Evolutionary conservation across 2,329 filamentous ascomycete genomes (phyloP), one percentile per base, ranked within the genome.

Genomic region (Leptodontidium sp.): DNA sequence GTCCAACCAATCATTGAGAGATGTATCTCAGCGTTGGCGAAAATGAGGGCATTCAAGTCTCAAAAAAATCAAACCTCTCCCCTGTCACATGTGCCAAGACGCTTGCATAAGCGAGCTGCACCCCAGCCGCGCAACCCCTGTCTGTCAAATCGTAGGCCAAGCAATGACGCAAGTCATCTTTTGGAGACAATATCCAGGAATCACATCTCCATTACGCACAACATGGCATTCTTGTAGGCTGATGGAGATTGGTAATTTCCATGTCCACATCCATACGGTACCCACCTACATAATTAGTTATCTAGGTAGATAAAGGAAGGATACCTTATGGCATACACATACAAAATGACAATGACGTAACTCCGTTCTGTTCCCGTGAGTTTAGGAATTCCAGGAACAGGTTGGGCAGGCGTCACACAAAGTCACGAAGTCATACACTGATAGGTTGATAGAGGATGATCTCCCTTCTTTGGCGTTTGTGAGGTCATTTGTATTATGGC

Each of bases 401-500:
- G 58, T 26, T 45, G 38, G 24, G 21, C 24, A 15, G 40, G 15
- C n/a, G 24, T 61, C 47, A n/a, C 57, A 24, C 35, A 50, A 24
- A 24, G n/a, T 24, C 8, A 50, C n/a, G 8, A n/a, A 21, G 21
- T 12, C 6, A 24, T 9, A 50, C 47, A 53, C 32, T 61, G 65
- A 61, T 61, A 66, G 58, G 65, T 6, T 21, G 50, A 15, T 11
- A 17, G 38, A 53, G n/a, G 57, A 55, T 43, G 49, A 66, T 62
- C 65, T 40, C 29, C 35, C 32, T 29, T 29, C 47, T 61, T 40
- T 64, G 9, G 49, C 12, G 21, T 49, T 15, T 32, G 65, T 67
- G 65, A 67, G 65, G 65, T 67, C 65, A 67, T 66, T 21, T 62
- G 26, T 49, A 24, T 61, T 43, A 61, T 61, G 21, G 59, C 35